These are phyloP conservation scores for Jacaranda copaia DNA, from an alignment of 257 asterid species.

Conservation along the genomic window DNA sequence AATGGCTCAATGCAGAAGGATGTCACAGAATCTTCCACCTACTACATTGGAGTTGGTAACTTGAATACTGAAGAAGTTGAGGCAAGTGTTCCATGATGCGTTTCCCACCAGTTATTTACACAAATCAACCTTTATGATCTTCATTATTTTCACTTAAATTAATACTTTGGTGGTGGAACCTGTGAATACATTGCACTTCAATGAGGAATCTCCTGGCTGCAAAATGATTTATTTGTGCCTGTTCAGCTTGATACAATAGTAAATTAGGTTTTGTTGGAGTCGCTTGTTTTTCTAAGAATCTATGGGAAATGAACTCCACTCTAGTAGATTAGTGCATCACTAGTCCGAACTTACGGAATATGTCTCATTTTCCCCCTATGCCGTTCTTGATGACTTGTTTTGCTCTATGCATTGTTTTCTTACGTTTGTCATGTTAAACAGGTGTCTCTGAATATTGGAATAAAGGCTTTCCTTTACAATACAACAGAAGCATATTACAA, in stretches of 20 bases:
- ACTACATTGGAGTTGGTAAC: slow-evolving; percentile 79
- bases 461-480: slow-evolving; percentile 57
- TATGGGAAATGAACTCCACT: not conserved
- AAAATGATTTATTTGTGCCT: not conserved
- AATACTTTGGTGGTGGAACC: slow-evolving; percentile 19
- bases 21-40: slow-evolving; percentile 57
- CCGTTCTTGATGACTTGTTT: slow-evolving; percentile 4
- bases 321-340: slow-evolving; percentile 8
- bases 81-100: slow-evolving; percentile 52
- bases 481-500: slow-evolving; percentile 65
- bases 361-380: slow-evolving; percentile 5
- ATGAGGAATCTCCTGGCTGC: not conserved
- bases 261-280: slow-evolving; percentile 9
- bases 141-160: not conserved
- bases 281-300: not conserved
- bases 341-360: not conserved
- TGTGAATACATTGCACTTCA: slow-evolving; percentile 11
- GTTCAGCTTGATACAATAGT: not conserved
- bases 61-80: slow-evolving; percentile 56
- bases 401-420: slow-evolving; percentile 17
- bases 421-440: slow-evolving; percentile 46
- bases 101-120: slow-evolving; percentile 13
- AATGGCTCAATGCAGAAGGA: slow-evolving; percentile 63
- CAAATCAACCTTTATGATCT: not conserved
- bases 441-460: slow-evolving; percentile 59